Conservation (phyloP, 768 basidiomycete genomes). For the Plicaturopsis crispa region DNA sequence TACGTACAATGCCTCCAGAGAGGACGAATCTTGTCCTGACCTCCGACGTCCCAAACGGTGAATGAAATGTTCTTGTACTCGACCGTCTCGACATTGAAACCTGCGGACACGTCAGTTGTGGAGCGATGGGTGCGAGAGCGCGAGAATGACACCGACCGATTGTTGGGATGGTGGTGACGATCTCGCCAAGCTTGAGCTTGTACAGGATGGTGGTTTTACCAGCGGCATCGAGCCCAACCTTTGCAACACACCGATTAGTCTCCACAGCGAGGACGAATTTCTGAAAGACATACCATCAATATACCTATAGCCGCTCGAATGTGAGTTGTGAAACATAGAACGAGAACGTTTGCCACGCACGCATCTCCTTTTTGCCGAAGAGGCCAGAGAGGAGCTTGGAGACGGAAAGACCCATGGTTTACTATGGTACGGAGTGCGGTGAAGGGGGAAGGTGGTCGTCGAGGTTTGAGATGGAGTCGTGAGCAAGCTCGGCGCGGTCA, state of each 20-base stretch:
- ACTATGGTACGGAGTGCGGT: conserved; percentile 21
- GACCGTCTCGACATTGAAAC: conserved; percentile 99
- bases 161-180: conserved; percentile 99
- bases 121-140: conserved; percentile 6
- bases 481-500: no score
- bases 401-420: conserved; percentile 71
- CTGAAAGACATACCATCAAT: conserved; percentile 65
- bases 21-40: conserved; percentile 99
- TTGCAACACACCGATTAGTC: no score
- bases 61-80: conserved; percentile 99
- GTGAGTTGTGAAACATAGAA: conserved; percentile 16
- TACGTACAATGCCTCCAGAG: conserved; percentile 99
- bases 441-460: conserved; percentile 21
- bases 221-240: conserved; percentile 99
- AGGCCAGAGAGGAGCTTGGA: conserved; percentile 73
- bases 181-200: conserved; percentile 99
- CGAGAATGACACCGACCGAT: conserved; percentile 63
- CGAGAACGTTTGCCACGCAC: no score
- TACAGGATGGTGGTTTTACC: conserved; percentile 98
- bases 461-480: conserved; percentile 19
- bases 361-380: conserved; percentile 99
- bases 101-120: conserved; percentile 34
- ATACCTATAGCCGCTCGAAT: conserved; percentile 59
- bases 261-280: conserved; percentile 14
- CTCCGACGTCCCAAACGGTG: conserved; percentile 99